Evolutionary conservation across 129 eudicot genomes (phyloP).

Genomic region (Helianthus tuberosus): DNA sequence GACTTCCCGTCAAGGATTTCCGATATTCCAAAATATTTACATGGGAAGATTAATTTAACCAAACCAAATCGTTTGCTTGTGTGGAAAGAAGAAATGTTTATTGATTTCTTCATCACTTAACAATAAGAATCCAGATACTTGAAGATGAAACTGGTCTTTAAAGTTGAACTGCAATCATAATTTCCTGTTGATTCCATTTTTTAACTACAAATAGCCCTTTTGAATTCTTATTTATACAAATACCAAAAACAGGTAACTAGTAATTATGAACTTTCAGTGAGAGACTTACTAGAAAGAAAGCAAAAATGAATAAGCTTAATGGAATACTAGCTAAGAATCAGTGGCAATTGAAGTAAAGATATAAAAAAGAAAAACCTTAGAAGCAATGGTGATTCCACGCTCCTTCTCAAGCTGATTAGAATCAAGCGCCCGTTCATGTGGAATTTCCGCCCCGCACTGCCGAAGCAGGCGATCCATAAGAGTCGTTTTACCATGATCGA

Average conservation of each 20-base stretch:
- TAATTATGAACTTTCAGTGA: no score
- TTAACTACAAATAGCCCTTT: neutral
- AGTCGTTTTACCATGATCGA: slow-evolving; percentile 93
- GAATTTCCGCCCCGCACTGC: slow-evolving; percentile 94
- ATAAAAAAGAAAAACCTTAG: slow-evolving; percentile 50
- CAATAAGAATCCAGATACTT: neutral
- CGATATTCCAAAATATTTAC: no score
- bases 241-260: neutral
- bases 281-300: no score
- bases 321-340: no score
- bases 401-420: slow-evolving; percentile 85
- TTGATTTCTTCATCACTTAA: neutral
- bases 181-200: no score
- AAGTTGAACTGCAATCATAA: no score
- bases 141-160: neutral
- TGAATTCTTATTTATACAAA: neutral
- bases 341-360: no score
- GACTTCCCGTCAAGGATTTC: no score
- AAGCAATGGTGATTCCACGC: slow-evolving; percentile 91
- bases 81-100: neutral
- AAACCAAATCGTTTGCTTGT: neutral
- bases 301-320: no score
- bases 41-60: no score
- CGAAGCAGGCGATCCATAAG: slow-evolving; percentile 94
- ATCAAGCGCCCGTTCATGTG: slow-evolving; percentile 94